Percentiles rank a stretch among this genome's conserved stretches.
Evolutionary conservation across 805 yeast species (phyloP).

Genomic region (Wickerhamomyces canadensis): DNA sequence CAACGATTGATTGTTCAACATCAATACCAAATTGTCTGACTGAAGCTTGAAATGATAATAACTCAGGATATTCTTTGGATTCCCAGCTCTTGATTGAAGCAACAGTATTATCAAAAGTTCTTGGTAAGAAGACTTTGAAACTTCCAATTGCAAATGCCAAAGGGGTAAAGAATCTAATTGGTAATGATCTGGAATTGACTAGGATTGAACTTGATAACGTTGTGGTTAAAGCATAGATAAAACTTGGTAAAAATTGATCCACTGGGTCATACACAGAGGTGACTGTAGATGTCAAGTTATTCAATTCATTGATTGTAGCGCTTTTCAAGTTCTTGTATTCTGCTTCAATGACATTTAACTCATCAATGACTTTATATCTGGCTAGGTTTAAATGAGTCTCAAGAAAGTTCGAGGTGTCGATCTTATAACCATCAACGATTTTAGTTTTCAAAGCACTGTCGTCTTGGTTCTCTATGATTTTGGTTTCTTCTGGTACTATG

Average conservation of each 20-base stretch:
- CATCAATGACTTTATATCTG: slow-evolving; percentile 12
- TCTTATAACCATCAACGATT: slow-evolving; percentile 21
- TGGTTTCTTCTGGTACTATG: slow-evolving; percentile 3
- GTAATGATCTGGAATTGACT: slow-evolving; percentile 40
- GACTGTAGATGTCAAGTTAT: slow-evolving; percentile 9
- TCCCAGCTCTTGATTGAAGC: slow-evolving; percentile 25
- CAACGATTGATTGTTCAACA: slow-evolving; percentile 11
- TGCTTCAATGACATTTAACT: slow-evolving; percentile 16
- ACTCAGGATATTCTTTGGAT: slow-evolving; percentile 33
- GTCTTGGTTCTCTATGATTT: no score
- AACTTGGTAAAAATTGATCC: slow-evolving; percentile 39
- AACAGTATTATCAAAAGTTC: slow-evolving; percentile 33
- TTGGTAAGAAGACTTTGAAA: slow-evolving; percentile 45
- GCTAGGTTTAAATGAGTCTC: slow-evolving; percentile 14
- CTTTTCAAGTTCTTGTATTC: slow-evolving; percentile 22
- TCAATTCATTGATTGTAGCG: slow-evolving; percentile 21
- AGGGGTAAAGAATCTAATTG: slow-evolving; percentile 48
- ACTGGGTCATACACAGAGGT: slow-evolving; percentile 22
- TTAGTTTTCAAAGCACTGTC: no score
- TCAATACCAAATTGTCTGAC: slow-evolving; percentile 14
- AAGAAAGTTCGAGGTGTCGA: slow-evolving; percentile 19
- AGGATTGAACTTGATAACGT: slow-evolving; percentile 53
- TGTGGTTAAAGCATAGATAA: slow-evolving; percentile 49
- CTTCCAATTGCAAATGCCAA: slow-evolving; percentile 41
- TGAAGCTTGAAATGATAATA: slow-evolving; percentile 23